Evolutionary conservation across 257 asterid genomes (phyloP), one percentile per base, ranked within the genome.

Genomic region (Capsicum pubescens): DNA sequence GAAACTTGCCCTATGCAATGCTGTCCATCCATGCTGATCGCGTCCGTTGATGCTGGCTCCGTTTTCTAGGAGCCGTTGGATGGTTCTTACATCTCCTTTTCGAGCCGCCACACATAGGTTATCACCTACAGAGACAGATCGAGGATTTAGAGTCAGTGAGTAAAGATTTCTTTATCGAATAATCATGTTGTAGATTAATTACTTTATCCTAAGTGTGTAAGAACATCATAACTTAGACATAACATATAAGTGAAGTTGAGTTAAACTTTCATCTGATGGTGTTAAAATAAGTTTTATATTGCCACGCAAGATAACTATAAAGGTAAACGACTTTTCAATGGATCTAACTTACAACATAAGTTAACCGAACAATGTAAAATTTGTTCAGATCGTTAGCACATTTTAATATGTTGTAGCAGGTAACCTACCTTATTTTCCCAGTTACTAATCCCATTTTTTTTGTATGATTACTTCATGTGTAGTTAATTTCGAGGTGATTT

Each of bases 21-120:
- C 94, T 0, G 93, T 93, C 97, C 97, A 94, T 3, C 97, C 95
- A 9, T 92, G 88, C 36, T 92, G 97, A 54, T 94, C 97, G 0
- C 94, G 90, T 0, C 97, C 95, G 52, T 93, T 91, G 19, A 92
- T 87, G 16, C 84, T 83, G 1, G 97, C 98, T 3, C 98, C 97
- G 2, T 82, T 90, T 50, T 93, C 97, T 0, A 94, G 83, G 0
- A 92, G 91, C 86, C 92, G 82, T 8, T 87, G 86, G 74, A 94
- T 89, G 86, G 91, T 86, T 87, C 98, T 84, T 0, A 91, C 86
- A 21, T 94, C 95, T 2, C 98, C 97, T 64, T 92, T 92, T 46
- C 97, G 79, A 0, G 95, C 94, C 0, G 95, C 95, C 0, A 82
- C 58, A 58, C 97, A 92, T 11, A 94, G 59, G 10, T 44, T 87